A percentile compares a stretch with the other conserved stretches of the same genome.
Conservation (phyloP, 192 early-diverging fungal species). For the Gaertneriomyces semiglobifer region DNA sequence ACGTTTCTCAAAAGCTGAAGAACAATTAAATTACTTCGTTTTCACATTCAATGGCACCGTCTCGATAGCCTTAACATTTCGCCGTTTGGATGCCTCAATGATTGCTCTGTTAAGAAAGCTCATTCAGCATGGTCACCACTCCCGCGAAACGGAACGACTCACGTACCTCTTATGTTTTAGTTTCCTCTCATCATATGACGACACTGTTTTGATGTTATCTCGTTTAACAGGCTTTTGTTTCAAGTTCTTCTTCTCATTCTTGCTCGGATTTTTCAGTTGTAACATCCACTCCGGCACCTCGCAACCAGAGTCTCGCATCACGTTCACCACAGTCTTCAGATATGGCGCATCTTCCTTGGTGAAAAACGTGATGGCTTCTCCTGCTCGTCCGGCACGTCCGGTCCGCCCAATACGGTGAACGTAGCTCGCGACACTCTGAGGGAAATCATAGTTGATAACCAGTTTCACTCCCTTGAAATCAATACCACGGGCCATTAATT, state of each 20-base stretch:
- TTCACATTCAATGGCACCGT: no score
- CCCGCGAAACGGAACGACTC: no score
- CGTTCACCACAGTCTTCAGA: slow-evolving; percentile 91
- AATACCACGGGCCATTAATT: slow-evolving; percentile 96
- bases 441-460: slow-evolving; percentile 99
- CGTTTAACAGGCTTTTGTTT: slow-evolving; percentile 71
- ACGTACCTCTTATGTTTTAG: slow-evolving; percentile 59
- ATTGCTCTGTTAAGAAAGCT: no score
- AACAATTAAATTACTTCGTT: no score
- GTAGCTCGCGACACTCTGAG: slow-evolving; percentile 85
- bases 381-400: slow-evolving; percentile 88
- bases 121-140: no score
- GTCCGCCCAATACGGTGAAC: slow-evolving; percentile 98
- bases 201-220: slow-evolving; percentile 70
- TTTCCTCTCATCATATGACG: slow-evolving; percentile 70
- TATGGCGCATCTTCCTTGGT: slow-evolving; percentile 89
- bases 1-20: no score
- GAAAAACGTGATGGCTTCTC: slow-evolving; percentile 91
- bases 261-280: slow-evolving; percentile 68
- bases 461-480: slow-evolving; percentile 97
- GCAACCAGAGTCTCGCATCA: slow-evolving; percentile 93
- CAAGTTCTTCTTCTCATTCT: slow-evolving; percentile 52
- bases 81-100: no score
- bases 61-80: no score
- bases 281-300: slow-evolving; percentile 99